These are phyloP conservation scores for Starmera caribaea DNA, from an alignment of 805 yeast genomes.

Conservation along the genomic window DNA sequence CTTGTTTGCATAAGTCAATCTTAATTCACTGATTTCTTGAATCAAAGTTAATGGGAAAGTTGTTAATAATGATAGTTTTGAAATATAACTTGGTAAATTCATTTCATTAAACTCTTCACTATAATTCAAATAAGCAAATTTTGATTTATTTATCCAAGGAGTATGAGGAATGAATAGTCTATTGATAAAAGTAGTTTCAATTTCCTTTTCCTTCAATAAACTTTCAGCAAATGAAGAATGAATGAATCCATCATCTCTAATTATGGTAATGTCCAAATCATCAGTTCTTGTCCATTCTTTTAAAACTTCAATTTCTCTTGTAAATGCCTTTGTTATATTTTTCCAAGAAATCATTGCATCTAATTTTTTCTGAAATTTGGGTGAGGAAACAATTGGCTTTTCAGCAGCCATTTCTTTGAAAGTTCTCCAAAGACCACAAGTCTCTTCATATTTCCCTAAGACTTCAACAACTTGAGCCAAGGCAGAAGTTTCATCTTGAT, in stretches of 20 bases:
- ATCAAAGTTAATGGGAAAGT: constrained; percentile 72
- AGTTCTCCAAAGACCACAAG: constrained; percentile 74
- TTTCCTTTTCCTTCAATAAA: constrained; percentile 70
- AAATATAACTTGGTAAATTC: constrained; percentile 66
- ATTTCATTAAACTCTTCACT: constrained; percentile 53
- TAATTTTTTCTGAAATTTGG: constrained; percentile 52
- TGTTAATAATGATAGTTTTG: constrained; percentile 53
- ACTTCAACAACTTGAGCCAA: constrained; percentile 43
- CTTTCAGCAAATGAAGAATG: constrained; percentile 74
- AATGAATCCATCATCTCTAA: constrained; percentile 33
- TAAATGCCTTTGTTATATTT: constrained; percentile 61
- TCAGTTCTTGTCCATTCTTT: constrained; percentile 80
- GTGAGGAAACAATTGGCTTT: constrained; percentile 58
- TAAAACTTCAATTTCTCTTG: constrained; percentile 49
- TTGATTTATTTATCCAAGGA: constrained; percentile 78
- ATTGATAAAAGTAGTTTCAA: constrained; percentile 58
- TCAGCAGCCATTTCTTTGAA: constrained; percentile 69
- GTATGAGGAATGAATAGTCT: constrained; percentile 60
- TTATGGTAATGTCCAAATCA: constrained; percentile 52
- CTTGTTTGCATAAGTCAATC: constrained; percentile 70
- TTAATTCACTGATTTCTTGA: constrained; percentile 64
- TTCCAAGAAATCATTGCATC: constrained; percentile 83
- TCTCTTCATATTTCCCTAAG: constrained; percentile 51
- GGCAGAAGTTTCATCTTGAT: constrained; percentile 32
- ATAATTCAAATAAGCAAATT: constrained; percentile 55